Evolutionary conservation across 176 grass and related monocot species (phyloP).

Genomic region (Carex littledalei): DNA sequence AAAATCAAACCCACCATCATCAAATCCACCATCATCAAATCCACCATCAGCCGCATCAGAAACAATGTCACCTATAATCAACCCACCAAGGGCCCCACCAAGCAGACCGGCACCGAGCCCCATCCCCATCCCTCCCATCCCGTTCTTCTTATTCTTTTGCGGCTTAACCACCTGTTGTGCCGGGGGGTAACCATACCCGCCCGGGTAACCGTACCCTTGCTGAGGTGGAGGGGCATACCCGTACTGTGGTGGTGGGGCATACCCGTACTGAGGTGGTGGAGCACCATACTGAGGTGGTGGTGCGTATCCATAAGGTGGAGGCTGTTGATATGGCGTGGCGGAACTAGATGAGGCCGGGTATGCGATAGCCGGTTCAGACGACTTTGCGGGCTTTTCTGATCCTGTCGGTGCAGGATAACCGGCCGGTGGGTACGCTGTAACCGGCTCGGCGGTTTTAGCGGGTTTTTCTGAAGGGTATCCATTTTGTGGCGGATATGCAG

Average conservation of each 20-base stretch:
- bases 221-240: constrained; percentile 33
- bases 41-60: constrained; percentile 24
- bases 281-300: constrained; percentile 5
- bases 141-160: constrained; percentile 38
- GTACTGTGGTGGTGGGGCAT: constrained; percentile 6
- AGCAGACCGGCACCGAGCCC: constrained; percentile 63
- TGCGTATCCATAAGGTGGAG: background rate
- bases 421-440: background rate
- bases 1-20: constrained; percentile 51
- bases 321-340: constrained; percentile 24
- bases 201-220: background rate
- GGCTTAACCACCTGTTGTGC: constrained; percentile 24
- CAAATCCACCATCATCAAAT: constrained; percentile 46
- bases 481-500: background rate
- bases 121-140: constrained; percentile 36
- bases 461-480: constrained; percentile 30
- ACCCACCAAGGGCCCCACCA: constrained; percentile 55
- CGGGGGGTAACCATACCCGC: constrained; percentile 26
- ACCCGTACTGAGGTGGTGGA: background rate
- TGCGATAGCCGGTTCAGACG: constrained; percentile 32
- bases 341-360: constrained; percentile 40
- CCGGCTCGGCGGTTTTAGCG: background rate
- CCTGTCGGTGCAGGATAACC: background rate
- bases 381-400: constrained; percentile 38
- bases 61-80: constrained; percentile 58